Base-by-base conservation (phyloP, 208 protist species). In the Acanthamoeba healyi region DNA sequence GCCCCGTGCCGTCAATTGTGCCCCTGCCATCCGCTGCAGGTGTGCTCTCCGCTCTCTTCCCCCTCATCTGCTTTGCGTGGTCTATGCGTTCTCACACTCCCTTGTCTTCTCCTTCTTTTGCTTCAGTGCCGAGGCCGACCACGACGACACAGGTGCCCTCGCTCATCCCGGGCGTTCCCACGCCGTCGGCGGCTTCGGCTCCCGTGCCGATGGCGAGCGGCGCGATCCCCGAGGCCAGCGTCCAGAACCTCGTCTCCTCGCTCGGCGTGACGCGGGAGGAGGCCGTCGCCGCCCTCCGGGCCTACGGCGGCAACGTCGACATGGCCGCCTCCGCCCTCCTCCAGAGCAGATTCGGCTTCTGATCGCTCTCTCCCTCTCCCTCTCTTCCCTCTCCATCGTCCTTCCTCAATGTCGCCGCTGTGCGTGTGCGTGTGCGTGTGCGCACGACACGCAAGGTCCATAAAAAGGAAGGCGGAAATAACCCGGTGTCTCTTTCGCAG, bases 311-410 rank as follows among this genome's bases (percentile, higher is more conserved):
- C 54, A 91, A 91, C 51, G 84, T 91, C 6, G 84, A 91, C 17
- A 17, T 91, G 32, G 84, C 84, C 44, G 84, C 84, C 15, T 34
- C 84, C 0, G 84, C 84, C 38, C 84, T 91, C 51, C 24, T 91
- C 32, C 84, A 91, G 34, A 91, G 61, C 54, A n/a, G 56, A 2
- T 91, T 91, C 49, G 84, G 84, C 29, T 91, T 91, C 84, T 91
- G 36, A 70, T 49, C n/a, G n/a, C n/a, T n/a, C n/a, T n/a, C n/a
- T n/a, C n/a, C n/a, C n/a, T n/a, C n/a, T n/a, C n/a, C n/a, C n/a
- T n/a, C n/a, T n/a, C n/a, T n/a, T n/a, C n/a, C n/a, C n/a, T n/a
- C n/a, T n/a, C n/a, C n/a, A n/a, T n/a, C n/a, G n/a, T n/a, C n/a
- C n/a, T n/a, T n/a, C n/a, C n/a, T n/a, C n/a, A n/a, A n/a, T n/a